Evolutionary conservation across 78 protist genomes (phyloP), one percentile per base, ranked within the genome.

Genomic region (Monocercomonoides exilis): DNA sequence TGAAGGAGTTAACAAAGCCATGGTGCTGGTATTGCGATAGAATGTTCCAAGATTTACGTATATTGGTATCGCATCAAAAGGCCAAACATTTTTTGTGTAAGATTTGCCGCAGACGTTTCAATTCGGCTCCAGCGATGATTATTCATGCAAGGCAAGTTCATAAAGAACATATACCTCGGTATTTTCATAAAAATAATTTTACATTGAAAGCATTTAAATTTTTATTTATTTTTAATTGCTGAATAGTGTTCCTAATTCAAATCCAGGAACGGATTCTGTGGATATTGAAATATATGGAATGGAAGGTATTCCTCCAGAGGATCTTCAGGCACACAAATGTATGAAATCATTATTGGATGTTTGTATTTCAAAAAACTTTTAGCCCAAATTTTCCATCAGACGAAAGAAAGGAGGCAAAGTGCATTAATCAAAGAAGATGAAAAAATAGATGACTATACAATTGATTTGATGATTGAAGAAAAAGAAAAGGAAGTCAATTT

Each of bases 21-120:
- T 38, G 43, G 84, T 91, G 89, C 91, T 81, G 90, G 91, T 93
- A 95, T 84, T 95, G 97, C 85, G 95, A 92, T 29, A 87, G 97
- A 21, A 87, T 81, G 45, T 95, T 95, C 87, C 94, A 93, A n/a
- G 92, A 92, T 45, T 95, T 92, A 89, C 89, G 80, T 43, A 85
- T 92, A 43, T 86, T 95, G 43, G 87, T 95, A 1, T 90, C 87
- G 45, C 97, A 95, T 63, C 97, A 95, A 45, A 91, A 85, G 63
- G 96, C 96, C 0, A 91, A 92, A 84, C 97, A 95, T 32, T 93
- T 95, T 45, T 90, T 91, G 44, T 95, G 97, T 80, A 41, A 46
- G 11, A 43, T 85, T 80, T 95, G 97, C 87, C 79, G 43, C 85
- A 90, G 87, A 70, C 87, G 88, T 2, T 63, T 95, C 6, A 81